Base-by-base conservation (phyloP, 257 asterid species). In the Solanum rostratum region DNA sequence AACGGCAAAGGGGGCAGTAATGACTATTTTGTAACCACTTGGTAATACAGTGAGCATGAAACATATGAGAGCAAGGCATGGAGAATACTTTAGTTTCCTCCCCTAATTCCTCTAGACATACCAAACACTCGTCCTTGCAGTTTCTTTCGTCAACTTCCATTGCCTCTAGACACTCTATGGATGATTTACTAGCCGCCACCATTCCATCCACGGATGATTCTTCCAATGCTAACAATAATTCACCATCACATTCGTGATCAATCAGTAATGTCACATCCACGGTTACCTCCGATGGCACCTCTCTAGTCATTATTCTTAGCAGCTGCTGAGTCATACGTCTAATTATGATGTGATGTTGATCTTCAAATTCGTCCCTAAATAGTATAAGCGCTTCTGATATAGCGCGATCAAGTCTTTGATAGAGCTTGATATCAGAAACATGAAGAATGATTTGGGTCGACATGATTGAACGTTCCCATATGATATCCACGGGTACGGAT, bases 1-100 rank as follows among this genome's bases (percentile, higher is more conserved):
- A 74, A 0, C 86, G 84, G 39, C 84, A 87, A 14, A 82, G 53
- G 1, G 86, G 87, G n/a, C 89, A 87, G 30, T 3, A 65, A 10
- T 76, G 86, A 10, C 82, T 85, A 10, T 11, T 43, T n/a, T 14
- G 3, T 5, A 84, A 43, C 87, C 87, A 87, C 15, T 50, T 43
- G 1, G 16, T 12, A 49, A 87, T 8, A 57, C 87, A 87, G 0
- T 55, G 3, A 1, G 12, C 63, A 57, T 85, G 89, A 63, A 84
- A 87, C 60, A 63, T 37, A 73, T 84, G 89, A 0, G 22, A 54
- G 12, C 89, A 84, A 3, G 89, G 86, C 70, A 84, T 37, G 15
- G 50, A 8, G 7, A 57, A 14, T 24, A 53, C 50, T 6, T 16
- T 3, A 68, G 27, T 69, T 14, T 37, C 27, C 50, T 69, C 27